Evolutionary conservation across 805 yeast genomes (phyloP).

Genomic region (Ogataea nakhonphanomensis): DNA sequence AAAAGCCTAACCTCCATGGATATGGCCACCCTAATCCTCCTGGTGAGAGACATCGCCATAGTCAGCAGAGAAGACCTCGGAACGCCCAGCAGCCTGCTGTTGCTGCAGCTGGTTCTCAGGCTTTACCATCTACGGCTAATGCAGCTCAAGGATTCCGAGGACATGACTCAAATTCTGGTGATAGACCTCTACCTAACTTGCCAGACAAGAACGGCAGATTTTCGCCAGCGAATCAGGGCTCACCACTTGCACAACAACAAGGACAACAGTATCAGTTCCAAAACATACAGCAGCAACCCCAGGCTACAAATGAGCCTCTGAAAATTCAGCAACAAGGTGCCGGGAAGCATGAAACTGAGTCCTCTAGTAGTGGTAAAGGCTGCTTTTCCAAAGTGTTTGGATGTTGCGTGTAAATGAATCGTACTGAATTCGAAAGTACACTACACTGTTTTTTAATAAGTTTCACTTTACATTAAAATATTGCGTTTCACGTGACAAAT

Average conservation of each 20-base stretch:
- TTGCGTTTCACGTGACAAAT: constrained; percentile 4
- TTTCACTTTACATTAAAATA: constrained; percentile 3
- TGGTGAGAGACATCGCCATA: constrained; percentile 46
- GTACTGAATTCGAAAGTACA: constrained; percentile 2
- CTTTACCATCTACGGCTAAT: constrained; percentile 13
- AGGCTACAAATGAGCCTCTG: constrained; percentile 19
- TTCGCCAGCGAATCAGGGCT: constrained; percentile 18
- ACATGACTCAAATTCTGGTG: constrained; percentile 22
- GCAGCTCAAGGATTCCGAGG: constrained; percentile 18
- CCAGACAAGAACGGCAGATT: constrained; percentile 28
- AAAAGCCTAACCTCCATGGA: constrained; percentile 92
- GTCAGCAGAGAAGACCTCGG: constrained; percentile 35
- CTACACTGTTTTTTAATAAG: constrained; percentile 1
- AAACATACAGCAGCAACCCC: constrained; percentile 22
- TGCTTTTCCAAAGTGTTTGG: constrained; percentile 25
- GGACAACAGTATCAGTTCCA: constrained; percentile 18
- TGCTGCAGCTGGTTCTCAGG: constrained; percentile 13
- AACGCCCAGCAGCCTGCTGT: constrained; percentile 27
- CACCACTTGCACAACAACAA: constrained; percentile 14
- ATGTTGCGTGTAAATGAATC: constrained; percentile 17
- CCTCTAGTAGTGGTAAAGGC: constrained; percentile 23
- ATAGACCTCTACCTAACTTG: constrained; percentile 35
- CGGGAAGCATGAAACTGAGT: constrained; percentile 20
- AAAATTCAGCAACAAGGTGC: constrained; percentile 13
- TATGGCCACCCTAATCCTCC: constrained; percentile 94